Evolutionary conservation across 192 early-diverging fungal species (phyloP).

Genomic region (Rhizophagus prolifer): DNA sequence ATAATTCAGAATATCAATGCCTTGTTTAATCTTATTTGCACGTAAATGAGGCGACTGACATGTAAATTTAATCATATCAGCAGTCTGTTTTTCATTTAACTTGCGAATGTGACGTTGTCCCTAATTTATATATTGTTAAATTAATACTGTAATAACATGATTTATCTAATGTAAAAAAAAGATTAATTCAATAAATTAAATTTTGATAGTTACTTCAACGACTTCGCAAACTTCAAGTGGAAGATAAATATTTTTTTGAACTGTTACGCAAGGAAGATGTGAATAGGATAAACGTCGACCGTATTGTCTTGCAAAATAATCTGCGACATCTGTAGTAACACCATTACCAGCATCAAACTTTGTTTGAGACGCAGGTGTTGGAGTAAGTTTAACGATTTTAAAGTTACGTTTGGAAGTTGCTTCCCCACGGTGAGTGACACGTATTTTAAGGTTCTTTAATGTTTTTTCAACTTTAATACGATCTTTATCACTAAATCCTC

Average conservation of each 20-base stretch:
- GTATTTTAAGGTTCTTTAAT: conserved; percentile 54
- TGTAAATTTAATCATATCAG: conserved; percentile 95
- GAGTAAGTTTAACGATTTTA: conserved; percentile 66
- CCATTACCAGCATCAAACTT: conserved; percentile 62
- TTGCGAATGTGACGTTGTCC: conserved; percentile 84
- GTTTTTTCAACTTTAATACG: conserved; percentile 42
- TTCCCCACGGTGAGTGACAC: conserved; percentile 61
- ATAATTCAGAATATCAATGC: conserved; percentile 63
- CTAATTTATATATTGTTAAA: conserved; percentile 16
- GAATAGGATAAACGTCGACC: conserved; percentile 72
- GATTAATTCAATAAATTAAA: background rate
- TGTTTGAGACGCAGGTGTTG: conserved; percentile 66
- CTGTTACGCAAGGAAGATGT: conserved; percentile 74
- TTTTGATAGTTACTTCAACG: conserved; percentile 33
- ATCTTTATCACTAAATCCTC: conserved; percentile 37
- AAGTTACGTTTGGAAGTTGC: conserved; percentile 58
- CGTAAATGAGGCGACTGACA: conserved; percentile 79
- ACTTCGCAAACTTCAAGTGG: conserved; percentile 92
- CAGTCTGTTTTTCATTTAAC: conserved; percentile 84
- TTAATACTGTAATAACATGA: background rate
- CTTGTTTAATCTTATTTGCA: conserved; percentile 75
- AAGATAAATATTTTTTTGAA: conserved; percentile 63
- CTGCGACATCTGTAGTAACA: conserved; percentile 59
- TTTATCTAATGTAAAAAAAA: background rate
- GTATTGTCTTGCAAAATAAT: conserved; percentile 78